These are phyloP conservation scores for Cercospora brassicicola DNA, from an alignment of 2,329 filamentous ascomycete species.

Conservation along the genomic window DNA sequence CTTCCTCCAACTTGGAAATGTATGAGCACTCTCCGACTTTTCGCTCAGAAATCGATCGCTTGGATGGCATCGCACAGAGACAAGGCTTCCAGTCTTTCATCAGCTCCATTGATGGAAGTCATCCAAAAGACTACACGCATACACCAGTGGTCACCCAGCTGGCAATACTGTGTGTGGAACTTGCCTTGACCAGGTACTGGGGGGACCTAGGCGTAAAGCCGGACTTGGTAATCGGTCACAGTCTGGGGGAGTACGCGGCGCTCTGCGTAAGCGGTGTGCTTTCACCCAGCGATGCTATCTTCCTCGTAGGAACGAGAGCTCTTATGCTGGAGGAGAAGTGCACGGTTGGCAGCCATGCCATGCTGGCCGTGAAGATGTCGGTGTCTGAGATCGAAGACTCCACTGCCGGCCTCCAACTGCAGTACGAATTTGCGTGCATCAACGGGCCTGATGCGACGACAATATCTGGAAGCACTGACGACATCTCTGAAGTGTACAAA, in stretches of 20 bases:
- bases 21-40: conserved; percentile 36
- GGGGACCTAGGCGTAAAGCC: conserved; percentile 35
- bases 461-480: conserved; percentile 25
- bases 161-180: conserved; percentile 43
- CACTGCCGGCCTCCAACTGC: neutral
- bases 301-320: conserved; percentile 41
- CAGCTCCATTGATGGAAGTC: conserved; percentile 27
- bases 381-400: conserved; percentile 13
- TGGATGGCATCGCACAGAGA: conserved; percentile 34
- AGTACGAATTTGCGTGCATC: conserved; percentile 32
- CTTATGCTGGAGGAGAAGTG: conserved; percentile 34
- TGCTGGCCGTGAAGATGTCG: conserved; percentile 29
- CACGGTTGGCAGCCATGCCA: conserved; percentile 30
- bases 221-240: conserved; percentile 35
- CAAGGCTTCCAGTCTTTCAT: conserved; percentile 40
- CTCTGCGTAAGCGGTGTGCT: conserved; percentile 41
- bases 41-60: conserved; percentile 34
- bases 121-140: neutral
- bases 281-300: conserved; percentile 38
- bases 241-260: conserved; percentile 46
- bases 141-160: conserved; percentile 41
- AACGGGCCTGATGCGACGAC: conserved; percentile 32
- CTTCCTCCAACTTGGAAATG: conserved; percentile 35
- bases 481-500: conserved; percentile 17
- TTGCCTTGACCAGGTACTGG: conserved; percentile 41